A percentile compares a stretch with the other conserved stretches of the same genome.
Conservation (phyloP, 2,329 filamentous ascomycete species). For the Paecilomyces sp. region DNA sequence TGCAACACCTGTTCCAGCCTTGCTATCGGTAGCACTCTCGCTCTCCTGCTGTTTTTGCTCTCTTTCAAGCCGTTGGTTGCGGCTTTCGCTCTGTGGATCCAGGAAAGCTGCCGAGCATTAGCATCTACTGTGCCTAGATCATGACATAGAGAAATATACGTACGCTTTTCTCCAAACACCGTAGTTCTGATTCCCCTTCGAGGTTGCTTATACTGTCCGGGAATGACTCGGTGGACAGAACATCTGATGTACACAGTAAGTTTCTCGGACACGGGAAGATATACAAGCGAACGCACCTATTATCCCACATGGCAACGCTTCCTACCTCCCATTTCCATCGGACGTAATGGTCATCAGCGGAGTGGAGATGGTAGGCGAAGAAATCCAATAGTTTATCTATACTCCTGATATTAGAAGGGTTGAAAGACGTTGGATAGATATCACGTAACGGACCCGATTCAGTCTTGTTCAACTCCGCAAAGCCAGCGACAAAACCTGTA, state of each 20-base stretch:
- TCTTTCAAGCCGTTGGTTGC: constrained; percentile 7
- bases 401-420: constrained; percentile 3
- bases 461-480: constrained; percentile 44
- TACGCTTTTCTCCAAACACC: constrained; percentile 41
- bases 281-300: constrained; percentile 20
- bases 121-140: neutral
- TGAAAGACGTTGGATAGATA: too few relatives aligned
- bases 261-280: neutral
- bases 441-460: constrained; percentile 32
- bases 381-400: constrained; percentile 34
- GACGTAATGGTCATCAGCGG: constrained; percentile 44
- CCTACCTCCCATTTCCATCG: constrained; percentile 46
- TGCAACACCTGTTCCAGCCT: neutral
- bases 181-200: constrained; percentile 36
- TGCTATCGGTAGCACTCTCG: neutral
- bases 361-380: constrained; percentile 41
- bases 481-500: constrained; percentile 40
- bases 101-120: constrained; percentile 4
- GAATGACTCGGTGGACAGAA: constrained; percentile 36
- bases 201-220: constrained; percentile 31
- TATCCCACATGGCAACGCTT: constrained; percentile 47
- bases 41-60: neutral
- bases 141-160: constrained; percentile 9
- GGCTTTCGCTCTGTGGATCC: constrained; percentile 13
- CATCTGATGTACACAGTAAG: constrained; percentile 4